phyloP scores from a whole-genome alignment of 768 basidiomycete species.

The Rubroboletus satanas region DNA sequence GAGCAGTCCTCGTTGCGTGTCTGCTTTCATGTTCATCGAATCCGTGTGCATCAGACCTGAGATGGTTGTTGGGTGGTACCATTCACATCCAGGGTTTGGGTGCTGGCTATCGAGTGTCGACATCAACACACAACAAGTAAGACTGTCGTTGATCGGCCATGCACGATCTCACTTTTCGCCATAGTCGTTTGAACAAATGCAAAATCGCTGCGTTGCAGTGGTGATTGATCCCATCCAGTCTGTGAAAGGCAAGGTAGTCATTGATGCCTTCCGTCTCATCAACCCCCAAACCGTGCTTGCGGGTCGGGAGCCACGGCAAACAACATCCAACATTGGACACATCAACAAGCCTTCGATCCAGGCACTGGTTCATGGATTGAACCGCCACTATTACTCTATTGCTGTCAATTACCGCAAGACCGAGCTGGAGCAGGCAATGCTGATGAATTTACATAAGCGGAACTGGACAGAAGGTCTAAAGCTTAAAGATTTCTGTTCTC shows the following conservation, averaged over 20 bases:
- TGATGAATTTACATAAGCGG: constrained; percentile 98
- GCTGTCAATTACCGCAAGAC: constrained; percentile 98
- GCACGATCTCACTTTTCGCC: constrained; percentile 13
- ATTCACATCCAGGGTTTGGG: constrained; percentile 99
- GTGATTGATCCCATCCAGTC: constrained; percentile 99
- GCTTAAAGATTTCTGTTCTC: constrained; percentile 82
- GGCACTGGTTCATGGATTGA: constrained; percentile 94
- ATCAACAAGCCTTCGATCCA: constrained; percentile 99
- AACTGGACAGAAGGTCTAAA: constrained; percentile 99
- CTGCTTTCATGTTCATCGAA: constrained; percentile 1
- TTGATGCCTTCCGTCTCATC: constrained; percentile 98
- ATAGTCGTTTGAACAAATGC: constrained; percentile 94
- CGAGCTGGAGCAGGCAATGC: constrained; percentile 95
- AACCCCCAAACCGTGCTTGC: constrained; percentile 85
- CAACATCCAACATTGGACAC: constrained; percentile 97
- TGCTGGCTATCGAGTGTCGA: constrained; percentile 99
- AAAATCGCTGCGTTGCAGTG: constrained; percentile 91
- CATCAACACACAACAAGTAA: constrained; percentile 96
- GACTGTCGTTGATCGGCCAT: not conserved
- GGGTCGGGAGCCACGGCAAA: constrained; percentile 94
- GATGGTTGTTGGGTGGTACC: constrained; percentile 99
- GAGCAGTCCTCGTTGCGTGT: constrained; percentile 28
- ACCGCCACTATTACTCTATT: constrained; percentile 97
- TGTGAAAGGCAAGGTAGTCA: constrained; percentile 97
- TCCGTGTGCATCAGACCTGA: constrained; percentile 61